Evolutionary conservation across 2,329 filamentous ascomycete genomes (phyloP), one percentile per base, ranked within the genome.

Genomic region (Pleoardoris graminearum): DNA sequence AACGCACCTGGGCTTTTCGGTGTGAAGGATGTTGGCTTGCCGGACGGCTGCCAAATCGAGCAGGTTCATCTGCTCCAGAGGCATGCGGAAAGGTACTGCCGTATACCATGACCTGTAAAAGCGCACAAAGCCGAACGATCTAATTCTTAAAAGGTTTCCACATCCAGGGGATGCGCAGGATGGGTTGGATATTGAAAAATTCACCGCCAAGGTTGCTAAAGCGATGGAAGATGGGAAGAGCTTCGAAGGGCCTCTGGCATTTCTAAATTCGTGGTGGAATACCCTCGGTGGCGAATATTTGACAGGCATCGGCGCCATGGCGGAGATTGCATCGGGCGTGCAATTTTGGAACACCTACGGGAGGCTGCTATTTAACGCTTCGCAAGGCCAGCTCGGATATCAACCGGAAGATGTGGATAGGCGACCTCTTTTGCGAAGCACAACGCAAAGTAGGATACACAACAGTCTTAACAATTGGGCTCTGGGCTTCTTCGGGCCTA

Each of bases 321-420:
- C 80, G 2, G 80, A 82, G 57, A 80, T 82, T 51, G 60, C 67
- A 10, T 66, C 76, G 8, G 82, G 81, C 8, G 77, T 79, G 5
- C 66, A 72, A 11, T 83, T 82, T 63, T 83, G 80, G 80, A 77
- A 79, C 59, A 72, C 75, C 33, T 84, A 84, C 54, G 82, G 82
- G 4, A 72, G 82, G 22, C 76, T 76, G 4, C 63, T 84, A 25
- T 84, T 78, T 64, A 78, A 81, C 50, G 78, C 81, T 1, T 71
- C 72, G 7, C 58, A 68, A 4, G 79, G 75, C 7, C 79, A 82
- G 56, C 58, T 80, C 1, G 67, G 75, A 2, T 85, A 82, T 71
- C 76, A 79, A 57, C 65, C 73, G 12, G 73, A 63, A 41, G 79
- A 69, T 50, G 59, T 72, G 23, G 79, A 80, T 51, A 77, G 77